Conservation (phyloP, 2,329 filamentous ascomycete genomes). For the Aspergillus bombycis region DNA sequence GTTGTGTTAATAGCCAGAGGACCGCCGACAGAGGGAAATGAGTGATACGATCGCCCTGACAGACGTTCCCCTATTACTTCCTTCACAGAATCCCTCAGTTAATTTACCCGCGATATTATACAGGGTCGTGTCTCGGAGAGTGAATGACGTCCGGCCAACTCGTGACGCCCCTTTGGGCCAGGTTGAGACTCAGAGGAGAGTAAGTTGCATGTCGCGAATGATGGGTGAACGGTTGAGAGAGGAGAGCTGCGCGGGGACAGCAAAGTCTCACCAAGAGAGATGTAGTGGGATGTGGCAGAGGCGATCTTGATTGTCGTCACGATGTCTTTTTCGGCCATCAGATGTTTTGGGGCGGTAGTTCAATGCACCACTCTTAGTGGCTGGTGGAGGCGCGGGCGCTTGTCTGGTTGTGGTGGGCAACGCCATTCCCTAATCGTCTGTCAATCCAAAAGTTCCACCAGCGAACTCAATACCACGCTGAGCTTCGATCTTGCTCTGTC, state of each 20-base stretch:
- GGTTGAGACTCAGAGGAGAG: conserved; percentile 21
- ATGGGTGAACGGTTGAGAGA: not conserved
- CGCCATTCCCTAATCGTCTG: conserved; percentile 22
- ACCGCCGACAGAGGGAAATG: not conserved
- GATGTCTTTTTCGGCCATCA: conserved; percentile 12
- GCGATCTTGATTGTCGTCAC: conserved; percentile 15
- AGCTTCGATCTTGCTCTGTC: not conserved
- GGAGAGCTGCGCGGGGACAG: conserved; percentile 11
- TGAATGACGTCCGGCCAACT: conserved; percentile 26
- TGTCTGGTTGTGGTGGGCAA: conserved; percentile 37
- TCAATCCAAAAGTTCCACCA: not conserved
- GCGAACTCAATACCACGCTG: not conserved
- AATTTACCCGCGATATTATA: not conserved
- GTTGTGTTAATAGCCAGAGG: not conserved
- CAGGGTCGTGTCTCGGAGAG: conserved; percentile 18
- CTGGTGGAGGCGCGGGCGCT: conserved; percentile 28
- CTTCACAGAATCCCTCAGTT: not conserved
- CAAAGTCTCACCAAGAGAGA: conserved; percentile 8
- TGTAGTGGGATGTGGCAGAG: conserved; percentile 8
- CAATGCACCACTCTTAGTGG: conserved; percentile 17
- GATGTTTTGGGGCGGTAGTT: conserved; percentile 28
- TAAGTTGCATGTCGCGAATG: conserved; percentile 27
- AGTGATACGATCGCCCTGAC: not conserved
- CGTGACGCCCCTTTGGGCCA: conserved; percentile 28
- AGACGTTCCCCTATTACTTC: not conserved